Conservation (phyloP, 257 asterid species). For the Gentiana dahurica region DNA sequence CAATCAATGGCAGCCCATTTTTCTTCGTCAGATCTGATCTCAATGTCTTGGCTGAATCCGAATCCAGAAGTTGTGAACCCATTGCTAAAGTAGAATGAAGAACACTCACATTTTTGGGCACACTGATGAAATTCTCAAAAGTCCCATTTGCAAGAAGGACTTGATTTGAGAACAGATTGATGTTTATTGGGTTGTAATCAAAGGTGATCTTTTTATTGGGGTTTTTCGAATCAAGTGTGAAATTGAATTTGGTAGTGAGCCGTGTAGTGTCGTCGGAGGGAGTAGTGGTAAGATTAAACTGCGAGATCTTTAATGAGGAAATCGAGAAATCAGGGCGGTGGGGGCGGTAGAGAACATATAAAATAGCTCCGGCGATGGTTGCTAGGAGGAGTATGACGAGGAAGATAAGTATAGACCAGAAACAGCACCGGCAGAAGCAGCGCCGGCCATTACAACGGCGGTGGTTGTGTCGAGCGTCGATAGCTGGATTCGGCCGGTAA, state of each 20-base stretch:
- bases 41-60: constrained; percentile 34
- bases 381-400: constrained; percentile 38
- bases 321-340: constrained; percentile 55
- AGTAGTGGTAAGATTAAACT: constrained; percentile 62
- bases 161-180: constrained; percentile 20
- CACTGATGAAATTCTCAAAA: constrained; percentile 34
- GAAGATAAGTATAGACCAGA: constrained; percentile 37
- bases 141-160: constrained; percentile 39
- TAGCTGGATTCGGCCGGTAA: constrained; percentile 22
- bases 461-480: constrained; percentile 16
- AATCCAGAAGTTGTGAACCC: constrained; percentile 35
- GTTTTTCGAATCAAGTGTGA: constrained; percentile 55
- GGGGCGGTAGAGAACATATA: constrained; percentile 75
- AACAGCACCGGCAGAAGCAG: constrained; percentile 28
- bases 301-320: constrained; percentile 47
- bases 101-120: constrained; percentile 26
- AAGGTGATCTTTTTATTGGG: constrained; percentile 45
- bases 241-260: constrained; percentile 49
- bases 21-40: constrained; percentile 52
- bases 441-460: constrained; percentile 33
- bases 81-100: constrained; percentile 35
- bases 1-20: constrained; percentile 45
- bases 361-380: constrained; percentile 52
- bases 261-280: constrained; percentile 56
- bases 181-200: constrained; percentile 39